Evolutionary conservation across 2,329 filamentous ascomycete species (phyloP).

Genomic region (Plectosphaerella cucumerina): DNA sequence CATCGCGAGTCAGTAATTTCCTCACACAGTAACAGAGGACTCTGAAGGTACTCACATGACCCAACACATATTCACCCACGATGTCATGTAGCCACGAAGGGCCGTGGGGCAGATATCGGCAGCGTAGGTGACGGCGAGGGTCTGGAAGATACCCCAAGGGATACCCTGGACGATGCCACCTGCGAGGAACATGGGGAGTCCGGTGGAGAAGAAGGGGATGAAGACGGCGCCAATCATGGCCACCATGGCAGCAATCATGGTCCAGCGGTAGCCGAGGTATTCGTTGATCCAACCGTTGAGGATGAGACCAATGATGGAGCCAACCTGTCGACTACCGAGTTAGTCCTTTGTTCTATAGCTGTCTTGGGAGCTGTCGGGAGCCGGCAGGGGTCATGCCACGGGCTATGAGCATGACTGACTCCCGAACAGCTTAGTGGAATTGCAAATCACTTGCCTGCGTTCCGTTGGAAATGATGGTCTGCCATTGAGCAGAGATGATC

Average conservation of each 20-base stretch:
- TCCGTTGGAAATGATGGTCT: constrained; percentile 42
- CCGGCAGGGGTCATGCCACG: too few species aligned
- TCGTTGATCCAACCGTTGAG: constrained; percentile 42
- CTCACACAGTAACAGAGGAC: too few species aligned
- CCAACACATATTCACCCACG: constrained; percentile 33
- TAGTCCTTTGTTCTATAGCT: too few species aligned
- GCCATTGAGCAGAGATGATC: constrained; percentile 32
- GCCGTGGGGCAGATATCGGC: constrained; percentile 40
- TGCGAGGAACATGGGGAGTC: constrained; percentile 30
- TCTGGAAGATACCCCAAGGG: constrained; percentile 43
- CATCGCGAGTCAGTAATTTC: neutral
- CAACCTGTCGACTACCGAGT: too few species aligned
- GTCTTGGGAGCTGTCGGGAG: too few species aligned
- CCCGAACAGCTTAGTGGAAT: too few species aligned
- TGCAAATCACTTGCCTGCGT: too few species aligned
- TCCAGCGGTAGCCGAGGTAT: constrained; percentile 35
- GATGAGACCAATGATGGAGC: constrained; percentile 43
- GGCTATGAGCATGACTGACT: too few species aligned
- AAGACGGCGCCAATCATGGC: constrained; percentile 38
- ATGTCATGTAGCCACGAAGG: constrained; percentile 40
- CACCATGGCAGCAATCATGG: constrained; percentile 36
- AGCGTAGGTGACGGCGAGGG: constrained; percentile 42
- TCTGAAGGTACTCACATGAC: too few species aligned
- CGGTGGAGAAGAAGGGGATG: constrained; percentile 40
- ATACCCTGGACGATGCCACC: constrained; percentile 36